These are phyloP conservation scores for Podila epicladia DNA, from an alignment of 192 early-diverging fungal genomes.

Conservation along the genomic window DNA sequence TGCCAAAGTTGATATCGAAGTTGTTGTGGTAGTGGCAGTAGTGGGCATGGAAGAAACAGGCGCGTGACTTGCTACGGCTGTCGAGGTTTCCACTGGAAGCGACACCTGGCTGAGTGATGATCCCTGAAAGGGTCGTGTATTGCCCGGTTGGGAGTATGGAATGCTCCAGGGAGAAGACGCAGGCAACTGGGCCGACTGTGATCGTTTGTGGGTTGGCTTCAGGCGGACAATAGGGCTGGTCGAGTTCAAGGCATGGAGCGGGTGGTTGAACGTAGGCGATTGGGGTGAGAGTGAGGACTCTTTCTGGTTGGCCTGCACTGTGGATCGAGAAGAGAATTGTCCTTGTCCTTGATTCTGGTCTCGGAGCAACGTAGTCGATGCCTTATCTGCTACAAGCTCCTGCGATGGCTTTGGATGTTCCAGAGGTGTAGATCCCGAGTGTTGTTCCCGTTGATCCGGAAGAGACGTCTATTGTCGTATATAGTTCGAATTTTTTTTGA, in stretches of 20 bases:
- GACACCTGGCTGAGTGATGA: constrained; percentile 10
- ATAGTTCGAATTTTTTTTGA: too few species aligned
- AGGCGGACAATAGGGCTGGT: constrained; percentile 37
- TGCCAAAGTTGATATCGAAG: neutral
- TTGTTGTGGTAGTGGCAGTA: neutral
- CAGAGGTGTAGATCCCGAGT: neutral
- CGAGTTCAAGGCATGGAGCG: constrained; percentile 39
- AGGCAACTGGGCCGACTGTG: constrained; percentile 42
- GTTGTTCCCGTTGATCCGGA: too few species aligned
- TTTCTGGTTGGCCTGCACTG: neutral
- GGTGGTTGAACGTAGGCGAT: constrained; percentile 15
- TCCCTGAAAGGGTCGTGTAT: neutral
- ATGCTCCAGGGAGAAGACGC: constrained; percentile 28
- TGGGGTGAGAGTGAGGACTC: neutral
- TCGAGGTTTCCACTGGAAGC: neutral
- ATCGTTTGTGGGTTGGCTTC: constrained; percentile 32
- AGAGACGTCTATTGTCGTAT: too few species aligned
- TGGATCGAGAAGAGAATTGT: neutral
- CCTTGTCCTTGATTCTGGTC: neutral
- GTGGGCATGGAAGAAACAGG: neutral
- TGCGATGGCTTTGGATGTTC: neutral
- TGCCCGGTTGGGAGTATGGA: constrained; percentile 1
- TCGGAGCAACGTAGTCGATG: neutral
- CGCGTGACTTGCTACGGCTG: neutral
- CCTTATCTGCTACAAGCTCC: neutral